A percentile compares a stretch with the other conserved stretches of the same genome.
phyloP scores from a whole-genome alignment of 2,329 filamentous ascomycete genomes.

The Balansia obtecta region DNA sequence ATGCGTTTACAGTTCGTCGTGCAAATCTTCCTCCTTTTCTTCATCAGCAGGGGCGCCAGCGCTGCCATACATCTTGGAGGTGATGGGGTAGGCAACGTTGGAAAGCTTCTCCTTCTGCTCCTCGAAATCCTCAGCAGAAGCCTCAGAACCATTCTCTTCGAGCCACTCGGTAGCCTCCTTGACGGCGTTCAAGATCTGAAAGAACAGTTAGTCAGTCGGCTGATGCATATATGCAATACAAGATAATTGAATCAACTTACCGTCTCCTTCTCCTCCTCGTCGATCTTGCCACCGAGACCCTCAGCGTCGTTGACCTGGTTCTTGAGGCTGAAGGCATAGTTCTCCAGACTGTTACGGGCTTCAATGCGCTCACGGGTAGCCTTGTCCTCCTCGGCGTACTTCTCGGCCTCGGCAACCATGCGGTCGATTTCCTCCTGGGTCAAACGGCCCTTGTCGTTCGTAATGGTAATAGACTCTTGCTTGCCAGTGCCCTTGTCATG shows the following conservation, averaged over 20 bases:
- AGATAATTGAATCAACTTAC: slow-evolving; percentile 35
- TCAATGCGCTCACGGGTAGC: slow-evolving; percentile 94
- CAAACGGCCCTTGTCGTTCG: slow-evolving; percentile 97
- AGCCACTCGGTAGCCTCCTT: slow-evolving; percentile 98
- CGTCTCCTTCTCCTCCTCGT: slow-evolving; percentile 96
- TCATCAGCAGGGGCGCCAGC: slow-evolving; percentile 42
- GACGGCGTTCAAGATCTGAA: slow-evolving; percentile 74
- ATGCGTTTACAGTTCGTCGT: slow-evolving; percentile 66
- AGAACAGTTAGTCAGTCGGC: slow-evolving; percentile 28
- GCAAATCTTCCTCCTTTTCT: slow-evolving; percentile 60
- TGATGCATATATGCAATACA: not conserved
- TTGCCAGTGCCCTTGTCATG: slow-evolving; percentile 98
- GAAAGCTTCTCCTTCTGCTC: slow-evolving; percentile 99
- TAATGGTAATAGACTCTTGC: slow-evolving; percentile 95
- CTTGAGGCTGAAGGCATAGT: slow-evolving; percentile 98
- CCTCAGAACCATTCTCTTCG: slow-evolving; percentile 81
- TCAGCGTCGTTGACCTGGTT: slow-evolving; percentile 98
- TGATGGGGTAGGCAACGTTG: slow-evolving; percentile 94
- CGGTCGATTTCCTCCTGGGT: slow-evolving; percentile 96
- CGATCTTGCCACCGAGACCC: slow-evolving; percentile 95
- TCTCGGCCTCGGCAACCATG: slow-evolving; percentile 97
- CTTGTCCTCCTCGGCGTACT: slow-evolving; percentile 99
- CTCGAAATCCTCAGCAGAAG: slow-evolving; percentile 87
- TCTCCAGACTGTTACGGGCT: slow-evolving; percentile 91
- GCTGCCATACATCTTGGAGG: slow-evolving; percentile 82